phyloP scores from a whole-genome alignment of 2,329 filamentous ascomycete genomes.

The Alternaria metachromatica region DNA sequence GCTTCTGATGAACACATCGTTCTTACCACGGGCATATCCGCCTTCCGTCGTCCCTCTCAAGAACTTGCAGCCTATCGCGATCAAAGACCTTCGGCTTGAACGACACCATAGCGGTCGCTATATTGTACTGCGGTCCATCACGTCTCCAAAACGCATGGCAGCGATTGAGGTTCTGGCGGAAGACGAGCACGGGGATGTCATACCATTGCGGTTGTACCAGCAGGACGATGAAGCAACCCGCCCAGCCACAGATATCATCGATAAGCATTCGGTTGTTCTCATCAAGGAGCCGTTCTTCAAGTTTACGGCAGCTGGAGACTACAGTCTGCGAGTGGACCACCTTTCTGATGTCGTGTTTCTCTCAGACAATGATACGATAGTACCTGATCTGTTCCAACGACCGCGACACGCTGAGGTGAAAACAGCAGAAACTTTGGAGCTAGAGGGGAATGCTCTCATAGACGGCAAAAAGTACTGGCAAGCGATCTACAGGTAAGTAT shows the following conservation, averaged over 20 bases:
- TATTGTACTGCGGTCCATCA: constrained; percentile 43
- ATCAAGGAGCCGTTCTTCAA: constrained; percentile 62
- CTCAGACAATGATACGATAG: constrained; percentile 41
- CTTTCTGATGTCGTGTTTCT: constrained; percentile 57
- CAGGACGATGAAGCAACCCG: constrained; percentile 41
- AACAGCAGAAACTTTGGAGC: constrained; percentile 15
- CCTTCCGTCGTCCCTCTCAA: constrained; percentile 22
- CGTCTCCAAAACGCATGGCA: constrained; percentile 20
- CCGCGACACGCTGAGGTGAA: neutral
- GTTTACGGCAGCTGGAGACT: constrained; percentile 46
- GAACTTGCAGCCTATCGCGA: constrained; percentile 23
- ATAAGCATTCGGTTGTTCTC: constrained; percentile 35
- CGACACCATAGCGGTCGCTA: constrained; percentile 51
- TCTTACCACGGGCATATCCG: constrained; percentile 27
- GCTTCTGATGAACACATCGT: constrained; percentile 12
- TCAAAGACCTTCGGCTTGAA: constrained; percentile 46
- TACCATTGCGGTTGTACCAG: constrained; percentile 24
- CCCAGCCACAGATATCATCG: constrained; percentile 41
- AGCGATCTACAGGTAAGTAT: constrained; percentile 20
- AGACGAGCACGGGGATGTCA: constrained; percentile 11
- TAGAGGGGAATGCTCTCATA: constrained; percentile 18
- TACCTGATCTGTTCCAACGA: constrained; percentile 51
- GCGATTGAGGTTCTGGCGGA: constrained; percentile 14
- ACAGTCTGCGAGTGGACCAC: constrained; percentile 61
- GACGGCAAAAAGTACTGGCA: constrained; percentile 17